These are phyloP conservation scores for Sistotremastrum suecicum DNA, from an alignment of 768 basidiomycete species.

Conservation along the genomic window DNA sequence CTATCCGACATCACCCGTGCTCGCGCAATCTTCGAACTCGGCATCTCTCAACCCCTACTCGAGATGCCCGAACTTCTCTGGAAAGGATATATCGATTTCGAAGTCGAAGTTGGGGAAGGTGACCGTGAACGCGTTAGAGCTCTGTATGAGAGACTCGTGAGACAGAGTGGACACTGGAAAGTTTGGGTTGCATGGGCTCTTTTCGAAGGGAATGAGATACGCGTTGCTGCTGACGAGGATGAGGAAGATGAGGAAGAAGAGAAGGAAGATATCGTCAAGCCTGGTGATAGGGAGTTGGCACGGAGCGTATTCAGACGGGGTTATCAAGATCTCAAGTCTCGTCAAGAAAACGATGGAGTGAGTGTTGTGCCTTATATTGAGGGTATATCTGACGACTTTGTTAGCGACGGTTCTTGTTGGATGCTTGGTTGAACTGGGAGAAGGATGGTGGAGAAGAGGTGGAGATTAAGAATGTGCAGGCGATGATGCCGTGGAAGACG, in stretches of 20 bases:
- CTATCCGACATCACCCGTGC: conserved; percentile 81
- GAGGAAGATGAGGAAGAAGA: conserved; percentile 41
- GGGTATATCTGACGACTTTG: not conserved
- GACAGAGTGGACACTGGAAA: conserved; percentile 85
- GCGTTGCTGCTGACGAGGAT: conserved; percentile 58
- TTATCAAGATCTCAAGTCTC: conserved; percentile 68
- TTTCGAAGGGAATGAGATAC: conserved; percentile 75
- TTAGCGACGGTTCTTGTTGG: conserved; percentile 33
- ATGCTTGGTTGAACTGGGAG: conserved; percentile 95
- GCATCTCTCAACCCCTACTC: conserved; percentile 64
- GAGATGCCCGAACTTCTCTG: conserved; percentile 92
- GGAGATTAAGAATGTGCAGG: conserved; percentile 70
- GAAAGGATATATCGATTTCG: conserved; percentile 97
- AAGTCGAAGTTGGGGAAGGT: conserved; percentile 63
- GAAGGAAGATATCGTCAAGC: conserved; percentile 38
- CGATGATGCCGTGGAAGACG: conserved; percentile 58
- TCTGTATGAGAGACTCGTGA: conserved; percentile 78
- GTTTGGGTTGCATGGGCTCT: conserved; percentile 94
- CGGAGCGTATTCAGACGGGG: conserved; percentile 74
- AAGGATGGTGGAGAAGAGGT: conserved; percentile 58
- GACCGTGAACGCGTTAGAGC: conserved; percentile 75
- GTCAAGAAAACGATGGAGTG: too few species aligned
- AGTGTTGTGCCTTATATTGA: not conserved
- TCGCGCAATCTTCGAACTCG: conserved; percentile 90
- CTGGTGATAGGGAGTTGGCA: conserved; percentile 54